Evolutionary conservation across 768 basidiomycete genomes (phyloP).

Genomic region (Mycena pura): DNA sequence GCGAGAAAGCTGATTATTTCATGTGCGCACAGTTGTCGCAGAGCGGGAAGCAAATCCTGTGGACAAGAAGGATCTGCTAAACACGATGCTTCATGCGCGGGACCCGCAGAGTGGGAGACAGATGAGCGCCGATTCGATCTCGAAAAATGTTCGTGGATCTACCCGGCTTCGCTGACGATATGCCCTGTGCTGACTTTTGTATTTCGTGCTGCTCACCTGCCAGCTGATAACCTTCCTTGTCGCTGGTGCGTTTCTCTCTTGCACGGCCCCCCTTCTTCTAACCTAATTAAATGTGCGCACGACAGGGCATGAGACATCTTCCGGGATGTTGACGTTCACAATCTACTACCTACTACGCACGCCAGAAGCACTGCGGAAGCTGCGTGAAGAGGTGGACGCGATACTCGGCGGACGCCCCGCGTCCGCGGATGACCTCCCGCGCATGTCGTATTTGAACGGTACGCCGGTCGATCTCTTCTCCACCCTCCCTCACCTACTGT

Average conservation of each 20-base stretch:
- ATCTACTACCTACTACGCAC: slow-evolving; percentile 51
- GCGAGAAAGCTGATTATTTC: not conserved
- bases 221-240: slow-evolving; percentile 57
- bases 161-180: no score
- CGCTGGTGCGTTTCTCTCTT: slow-evolving; percentile 40
- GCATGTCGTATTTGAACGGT: slow-evolving; percentile 51
- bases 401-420: slow-evolving; percentile 47
- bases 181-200: not conserved
- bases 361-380: slow-evolving; percentile 48
- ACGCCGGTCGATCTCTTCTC: not conserved
- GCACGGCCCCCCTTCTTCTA: not conserved
- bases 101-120: slow-evolving; percentile 51
- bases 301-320: slow-evolving; percentile 34
- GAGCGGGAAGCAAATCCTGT: slow-evolving; percentile 44
- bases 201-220: not conserved
- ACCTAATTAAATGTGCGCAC: not conserved
- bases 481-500: not conserved
- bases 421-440: slow-evolving; percentile 44
- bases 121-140: slow-evolving; percentile 49
- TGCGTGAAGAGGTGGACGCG: slow-evolving; percentile 55
- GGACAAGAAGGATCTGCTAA: slow-evolving; percentile 51
- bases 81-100: slow-evolving; percentile 49
- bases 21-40: slow-evolving; percentile 39
- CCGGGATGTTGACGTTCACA: slow-evolving; percentile 46
- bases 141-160: slow-evolving; percentile 42